Evolutionary conservation across 176 grass and related monocot species (phyloP).

Genomic region (Hordeum marinum): DNA sequence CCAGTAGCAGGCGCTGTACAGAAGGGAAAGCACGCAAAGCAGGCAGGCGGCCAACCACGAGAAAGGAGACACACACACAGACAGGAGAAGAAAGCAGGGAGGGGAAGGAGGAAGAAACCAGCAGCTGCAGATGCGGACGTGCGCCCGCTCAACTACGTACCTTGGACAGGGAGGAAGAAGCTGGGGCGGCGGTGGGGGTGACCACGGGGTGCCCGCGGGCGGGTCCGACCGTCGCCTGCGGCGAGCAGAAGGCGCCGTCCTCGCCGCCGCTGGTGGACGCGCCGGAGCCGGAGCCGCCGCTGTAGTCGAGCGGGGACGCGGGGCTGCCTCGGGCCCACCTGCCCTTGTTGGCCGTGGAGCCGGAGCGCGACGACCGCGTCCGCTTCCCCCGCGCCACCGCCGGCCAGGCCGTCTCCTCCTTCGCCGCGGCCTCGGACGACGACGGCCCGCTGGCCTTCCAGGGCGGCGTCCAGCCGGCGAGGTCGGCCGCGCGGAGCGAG

Average conservation of each 20-base stretch:
- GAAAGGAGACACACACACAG: no score
- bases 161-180: neutral
- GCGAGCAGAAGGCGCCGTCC: constrained; percentile 43
- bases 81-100: no score
- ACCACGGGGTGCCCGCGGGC: neutral
- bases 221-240: neutral
- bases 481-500: constrained; percentile 28
- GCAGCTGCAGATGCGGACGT: neutral
- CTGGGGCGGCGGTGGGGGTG: neutral
- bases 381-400: constrained; percentile 34
- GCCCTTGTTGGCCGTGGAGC: neutral
- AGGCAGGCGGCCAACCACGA: neutral
- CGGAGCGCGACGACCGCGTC: constrained; percentile 20
- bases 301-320: constrained; percentile 51
- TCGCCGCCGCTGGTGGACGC: constrained; percentile 60
- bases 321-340: constrained; percentile 40
- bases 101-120: neutral
- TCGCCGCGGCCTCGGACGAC: neutral
- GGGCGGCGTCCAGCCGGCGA: constrained; percentile 38
- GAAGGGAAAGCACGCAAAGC: neutral
- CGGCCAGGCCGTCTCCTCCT: constrained; percentile 8
- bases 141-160: neutral
- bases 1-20: neutral
- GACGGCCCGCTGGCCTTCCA: neutral
- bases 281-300: constrained; percentile 25